phyloP scores from a whole-genome alignment of 2,329 filamentous ascomycete species.

The Triangularia setosa region DNA sequence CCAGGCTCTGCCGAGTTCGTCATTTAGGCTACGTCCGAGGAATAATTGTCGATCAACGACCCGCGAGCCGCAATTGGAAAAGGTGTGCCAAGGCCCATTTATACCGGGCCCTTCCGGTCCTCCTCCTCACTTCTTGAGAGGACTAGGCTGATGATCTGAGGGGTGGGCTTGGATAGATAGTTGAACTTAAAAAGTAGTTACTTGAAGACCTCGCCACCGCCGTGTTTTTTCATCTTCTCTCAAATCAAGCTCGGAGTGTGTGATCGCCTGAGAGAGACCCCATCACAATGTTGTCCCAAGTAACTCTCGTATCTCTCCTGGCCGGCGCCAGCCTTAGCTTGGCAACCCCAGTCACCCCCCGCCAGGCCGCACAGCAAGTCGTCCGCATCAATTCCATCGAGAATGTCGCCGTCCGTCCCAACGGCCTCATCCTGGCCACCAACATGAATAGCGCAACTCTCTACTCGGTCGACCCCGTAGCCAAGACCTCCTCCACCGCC shows the following conservation, averaged over 20 bases:
- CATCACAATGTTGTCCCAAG: neutral
- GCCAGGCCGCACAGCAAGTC: conserved; percentile 28
- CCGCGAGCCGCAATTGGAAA: neutral
- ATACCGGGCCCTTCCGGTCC: neutral
- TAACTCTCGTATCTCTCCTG: conserved; percentile 17
- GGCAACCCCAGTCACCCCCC: conserved; percentile 17
- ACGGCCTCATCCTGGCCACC: conserved; percentile 32
- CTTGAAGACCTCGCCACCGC: neutral
- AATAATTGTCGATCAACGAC: conserved; percentile 12
- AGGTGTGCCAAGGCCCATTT: neutral
- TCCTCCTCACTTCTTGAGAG: neutral
- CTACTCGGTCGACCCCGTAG: conserved; percentile 27
- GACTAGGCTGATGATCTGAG: neutral
- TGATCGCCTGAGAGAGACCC: neutral
- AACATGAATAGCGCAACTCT: conserved; percentile 34
- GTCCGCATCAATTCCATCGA: conserved; percentile 30
- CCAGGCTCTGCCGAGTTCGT: conserved; percentile 5
- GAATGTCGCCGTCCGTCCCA: conserved; percentile 31
- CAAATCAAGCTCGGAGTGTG: neutral
- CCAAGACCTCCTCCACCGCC: conserved; percentile 30
- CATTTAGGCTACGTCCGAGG: conserved; percentile 17
- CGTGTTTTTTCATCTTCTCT: neutral
- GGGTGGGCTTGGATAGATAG: neutral
- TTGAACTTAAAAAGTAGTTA: neutral
- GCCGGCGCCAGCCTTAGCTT: conserved; percentile 10